Conservation (phyloP, 2,329 filamentous ascomycete species). For the Metarhizium brunneum region DNA sequence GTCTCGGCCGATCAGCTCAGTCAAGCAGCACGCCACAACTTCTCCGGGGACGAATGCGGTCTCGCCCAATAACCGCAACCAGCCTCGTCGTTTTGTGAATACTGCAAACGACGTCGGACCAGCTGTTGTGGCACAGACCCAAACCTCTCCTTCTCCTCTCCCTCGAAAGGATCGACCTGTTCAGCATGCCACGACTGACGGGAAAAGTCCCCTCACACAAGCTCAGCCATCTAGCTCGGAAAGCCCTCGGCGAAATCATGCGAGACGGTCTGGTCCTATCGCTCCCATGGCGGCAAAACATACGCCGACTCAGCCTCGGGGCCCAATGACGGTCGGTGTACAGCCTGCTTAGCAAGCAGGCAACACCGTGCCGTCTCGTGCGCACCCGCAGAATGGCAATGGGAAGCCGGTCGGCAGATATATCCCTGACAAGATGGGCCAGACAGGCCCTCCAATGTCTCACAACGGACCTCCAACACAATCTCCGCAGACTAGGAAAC, state of each 20-base stretch:
- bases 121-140: not conserved
- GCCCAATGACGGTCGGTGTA: not conserved
- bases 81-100: not conserved
- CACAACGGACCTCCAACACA: not conserved
- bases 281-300: not conserved
- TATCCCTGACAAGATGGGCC: not conserved
- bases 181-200: not conserved
- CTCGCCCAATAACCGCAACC: not conserved
- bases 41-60: not conserved
- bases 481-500: not conserved
- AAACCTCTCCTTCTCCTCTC: constrained; percentile 4
- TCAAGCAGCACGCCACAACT: not conserved
- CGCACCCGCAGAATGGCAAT: not conserved
- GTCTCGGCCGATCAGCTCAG: not conserved
- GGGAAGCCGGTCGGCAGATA: not conserved
- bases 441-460: not conserved
- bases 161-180: not conserved
- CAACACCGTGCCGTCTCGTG: constrained; percentile 2
- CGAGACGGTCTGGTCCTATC: not conserved
- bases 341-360: constrained; percentile 12
- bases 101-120: constrained; percentile 3
- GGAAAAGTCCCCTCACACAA: not conserved
- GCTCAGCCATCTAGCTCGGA: not conserved
- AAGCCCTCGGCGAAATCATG: not conserved
- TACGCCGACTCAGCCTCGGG: not conserved